A percentile compares a stretch with the other conserved stretches of the same genome.
phyloP scores from a whole-genome alignment of 163 green algal species.

The Chlorella variabilis region DNA sequence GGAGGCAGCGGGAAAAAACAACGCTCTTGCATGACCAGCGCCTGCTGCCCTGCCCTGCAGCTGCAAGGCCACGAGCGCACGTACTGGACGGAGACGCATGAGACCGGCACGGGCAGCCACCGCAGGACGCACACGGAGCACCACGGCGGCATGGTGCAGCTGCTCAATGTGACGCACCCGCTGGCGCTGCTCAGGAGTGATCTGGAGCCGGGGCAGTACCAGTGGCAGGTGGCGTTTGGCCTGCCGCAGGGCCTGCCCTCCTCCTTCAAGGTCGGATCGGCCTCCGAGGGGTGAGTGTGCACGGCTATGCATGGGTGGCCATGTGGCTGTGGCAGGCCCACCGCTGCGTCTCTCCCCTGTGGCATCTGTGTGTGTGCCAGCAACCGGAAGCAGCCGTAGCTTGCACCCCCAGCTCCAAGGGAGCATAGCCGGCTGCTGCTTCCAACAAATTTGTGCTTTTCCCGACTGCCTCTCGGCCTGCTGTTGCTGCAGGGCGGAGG shows the following conservation, averaged over 20 bases:
- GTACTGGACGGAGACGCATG: background rate
- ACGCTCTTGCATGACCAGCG: no score
- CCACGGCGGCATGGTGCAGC: constrained; percentile 22
- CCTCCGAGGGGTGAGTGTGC: constrained; percentile 10
- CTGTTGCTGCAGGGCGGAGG: constrained; percentile 5
- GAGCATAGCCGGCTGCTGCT: no score
- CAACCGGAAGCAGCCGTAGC: no score
- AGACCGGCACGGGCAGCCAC: background rate
- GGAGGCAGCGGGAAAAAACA: no score
- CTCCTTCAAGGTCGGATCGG: constrained; percentile 2
- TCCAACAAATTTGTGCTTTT: no score
- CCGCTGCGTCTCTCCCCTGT: no score
- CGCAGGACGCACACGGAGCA: background rate
- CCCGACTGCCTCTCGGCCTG: no score
- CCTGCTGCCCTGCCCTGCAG: background rate
- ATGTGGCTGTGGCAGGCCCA: background rate
- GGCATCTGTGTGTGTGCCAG: no score
- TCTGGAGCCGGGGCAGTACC: constrained; percentile 19
- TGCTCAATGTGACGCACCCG: constrained; percentile 1
- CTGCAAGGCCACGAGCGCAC: background rate
- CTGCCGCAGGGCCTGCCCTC: constrained; percentile 1
- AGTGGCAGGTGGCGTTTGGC: constrained; percentile 25
- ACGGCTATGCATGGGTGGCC: background rate
- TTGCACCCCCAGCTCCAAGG: no score
- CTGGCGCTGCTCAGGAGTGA: background rate